A percentile compares a stretch with the other conserved stretches of the same genome.
phyloP scores from a whole-genome alignment of 768 basidiomycete species.

The Peribolospora kevripleyi region DNA sequence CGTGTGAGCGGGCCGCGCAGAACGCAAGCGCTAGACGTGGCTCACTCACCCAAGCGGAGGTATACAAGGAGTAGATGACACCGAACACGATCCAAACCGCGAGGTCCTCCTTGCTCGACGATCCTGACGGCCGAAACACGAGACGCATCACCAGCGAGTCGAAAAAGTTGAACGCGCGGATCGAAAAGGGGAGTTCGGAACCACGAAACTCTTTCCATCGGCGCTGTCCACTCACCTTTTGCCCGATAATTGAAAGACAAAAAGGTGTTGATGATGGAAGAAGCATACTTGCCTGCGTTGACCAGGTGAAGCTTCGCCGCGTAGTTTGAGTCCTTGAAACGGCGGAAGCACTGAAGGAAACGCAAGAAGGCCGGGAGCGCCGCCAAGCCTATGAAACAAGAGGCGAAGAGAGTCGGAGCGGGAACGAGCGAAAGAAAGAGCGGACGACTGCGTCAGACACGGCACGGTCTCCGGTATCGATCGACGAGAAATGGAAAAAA shows the following conservation, averaged over 20 bases:
- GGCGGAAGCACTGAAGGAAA: conserved; percentile 60
- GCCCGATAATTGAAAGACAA: conserved; percentile 61
- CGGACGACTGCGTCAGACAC: too few relatives aligned
- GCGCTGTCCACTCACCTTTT: conserved; percentile 23
- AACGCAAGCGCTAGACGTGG: too few relatives aligned
- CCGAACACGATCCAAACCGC: conserved; percentile 44
- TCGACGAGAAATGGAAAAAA: conserved; percentile 16
- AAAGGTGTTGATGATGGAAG: conserved; percentile 11
- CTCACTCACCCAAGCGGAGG: conserved; percentile 64
- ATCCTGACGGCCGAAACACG: too few relatives aligned
- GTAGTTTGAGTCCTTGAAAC: conserved; percentile 48
- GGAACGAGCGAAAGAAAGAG: too few relatives aligned
- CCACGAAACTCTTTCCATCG: conserved; percentile 5
- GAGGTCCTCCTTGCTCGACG: too few relatives aligned
- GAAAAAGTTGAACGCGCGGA: too few relatives aligned
- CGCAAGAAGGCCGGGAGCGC: conserved; percentile 49
- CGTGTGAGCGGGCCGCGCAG: too few relatives aligned
- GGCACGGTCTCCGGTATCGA: conserved; percentile 35
- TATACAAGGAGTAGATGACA: conserved; percentile 42
- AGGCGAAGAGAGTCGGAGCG: too few relatives aligned
- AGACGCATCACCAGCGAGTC: too few relatives aligned
- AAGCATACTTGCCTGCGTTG: conserved; percentile 35
- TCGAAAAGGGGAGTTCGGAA: conserved; percentile 15
- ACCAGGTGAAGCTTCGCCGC: conserved; percentile 35
- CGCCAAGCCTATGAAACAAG: too few relatives aligned